These are phyloP conservation scores for Debaryomyces maramus DNA, from an alignment of 805 yeast species.

Conservation along the genomic window DNA sequence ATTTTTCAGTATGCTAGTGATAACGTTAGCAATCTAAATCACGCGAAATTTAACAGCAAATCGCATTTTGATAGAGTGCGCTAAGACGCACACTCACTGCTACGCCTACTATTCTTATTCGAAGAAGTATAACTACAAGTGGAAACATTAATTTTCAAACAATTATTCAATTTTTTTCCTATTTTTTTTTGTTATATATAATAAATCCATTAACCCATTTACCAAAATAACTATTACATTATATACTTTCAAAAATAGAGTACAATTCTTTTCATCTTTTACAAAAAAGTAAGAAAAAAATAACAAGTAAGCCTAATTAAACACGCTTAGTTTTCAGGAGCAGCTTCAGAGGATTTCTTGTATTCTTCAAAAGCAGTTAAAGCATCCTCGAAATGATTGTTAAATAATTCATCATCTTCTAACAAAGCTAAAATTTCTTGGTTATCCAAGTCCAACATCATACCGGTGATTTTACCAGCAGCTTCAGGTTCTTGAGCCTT, in stretches of 20 bases:
- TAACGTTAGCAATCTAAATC: neutral
- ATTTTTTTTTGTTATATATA: conserved; percentile 18
- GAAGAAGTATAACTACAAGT: no score
- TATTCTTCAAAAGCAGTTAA: conserved; percentile 90
- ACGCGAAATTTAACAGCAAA: neutral
- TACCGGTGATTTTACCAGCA: conserved; percentile 98
- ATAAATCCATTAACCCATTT: conserved; percentile 27
- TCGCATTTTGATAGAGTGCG: no score
- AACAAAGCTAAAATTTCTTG: conserved; percentile 84
- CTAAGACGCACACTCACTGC: no score
- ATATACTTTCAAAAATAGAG: conserved; percentile 21
- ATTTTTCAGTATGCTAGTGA: neutral
- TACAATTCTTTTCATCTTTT: conserved; percentile 10
- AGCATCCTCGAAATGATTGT: conserved; percentile 92
- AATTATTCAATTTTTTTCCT: conserved; percentile 18
- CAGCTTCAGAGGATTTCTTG: conserved; percentile 56
- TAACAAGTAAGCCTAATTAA: conserved; percentile 2
- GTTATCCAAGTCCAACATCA: conserved; percentile 94
- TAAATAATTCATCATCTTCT: conserved; percentile 87
- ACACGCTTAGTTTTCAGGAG: conserved; percentile 17
- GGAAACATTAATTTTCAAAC: no score
- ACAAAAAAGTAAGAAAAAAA: conserved; percentile 8
- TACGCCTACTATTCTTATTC: no score
- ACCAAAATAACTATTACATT: conserved; percentile 19
- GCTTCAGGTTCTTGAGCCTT: conserved; percentile 89